Base-by-base conservation (phyloP, 768 basidiomycete species). In the Phaeolepiota aurea region DNA sequence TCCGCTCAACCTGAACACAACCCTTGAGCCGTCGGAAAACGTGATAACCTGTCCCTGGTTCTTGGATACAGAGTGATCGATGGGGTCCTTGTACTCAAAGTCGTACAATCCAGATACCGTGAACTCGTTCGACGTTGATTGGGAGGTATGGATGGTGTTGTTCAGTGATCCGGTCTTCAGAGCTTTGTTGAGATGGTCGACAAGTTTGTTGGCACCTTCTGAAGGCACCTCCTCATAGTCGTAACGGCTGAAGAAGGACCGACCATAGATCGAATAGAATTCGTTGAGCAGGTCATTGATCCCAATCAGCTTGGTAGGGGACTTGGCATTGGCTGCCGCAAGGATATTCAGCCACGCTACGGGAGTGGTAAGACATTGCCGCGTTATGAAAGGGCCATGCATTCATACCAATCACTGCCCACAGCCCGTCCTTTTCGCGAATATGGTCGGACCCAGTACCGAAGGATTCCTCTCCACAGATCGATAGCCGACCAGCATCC, bases 361-460 rank as follows among this genome's bases (percentile, higher is more conserved):
- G 12, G 30, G 38, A 46, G 7, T 31, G 21, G 15, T 5, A 5
- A 43, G 23, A 25, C 1, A 32, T 30, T 20, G 7, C 20, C 41
- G 32, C 35, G 16, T 18, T 4, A 37, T n/a, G 9, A 25, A 18
- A 9, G 12, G 37, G 20, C 22, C n/a, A n/a, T n/a, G 35, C 13
- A 10, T 18, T 37, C 87, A 57, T 48, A 88, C 91, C 93, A 33
- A 97, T 71, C 48, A 99, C 73, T 37, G 96, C 96, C 96, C 96
- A 99, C 35, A 99, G 68, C 48, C 96, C 96, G 53, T 99, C 96
- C 74, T 99, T 99, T 71, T 99, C 96, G 46, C 96, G 87, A 53
- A 99, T 94, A 63, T 99, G 96, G 64, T 99, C 96, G 11, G 94
- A 98, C n/a, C 96, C 96, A 5, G 96, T 99, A 43, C 96, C 96